phyloP scores from a whole-genome alignment of 345 rosid genomes.

The Populus tremula region DNA sequence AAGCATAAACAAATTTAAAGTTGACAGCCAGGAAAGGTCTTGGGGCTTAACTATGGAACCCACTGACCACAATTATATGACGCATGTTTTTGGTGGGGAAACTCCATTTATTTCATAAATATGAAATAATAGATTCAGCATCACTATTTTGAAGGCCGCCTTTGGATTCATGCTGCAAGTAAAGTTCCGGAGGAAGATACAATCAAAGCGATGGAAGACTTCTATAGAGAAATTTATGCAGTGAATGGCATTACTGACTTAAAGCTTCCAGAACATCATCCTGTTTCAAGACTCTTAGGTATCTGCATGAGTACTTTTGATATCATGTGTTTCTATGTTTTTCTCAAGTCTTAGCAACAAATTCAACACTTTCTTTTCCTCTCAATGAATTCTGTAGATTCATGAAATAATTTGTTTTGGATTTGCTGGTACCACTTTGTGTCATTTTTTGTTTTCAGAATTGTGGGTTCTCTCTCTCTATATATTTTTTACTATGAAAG shows the following conservation, averaged over 20 bases:
- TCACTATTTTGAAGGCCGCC: slow-evolving; percentile 56
- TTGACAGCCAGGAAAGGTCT: not conserved
- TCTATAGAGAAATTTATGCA: slow-evolving; percentile 74
- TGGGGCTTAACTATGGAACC: not conserved
- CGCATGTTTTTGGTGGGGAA: not conserved
- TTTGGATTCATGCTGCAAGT: slow-evolving; percentile 95
- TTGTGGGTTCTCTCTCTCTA: not conserved
- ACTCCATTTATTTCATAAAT: not conserved
- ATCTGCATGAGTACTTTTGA: slow-evolving; percentile 4
- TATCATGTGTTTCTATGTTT: not conserved
- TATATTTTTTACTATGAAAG: not conserved
- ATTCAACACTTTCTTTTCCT: not conserved
- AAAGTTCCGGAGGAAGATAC: slow-evolving; percentile 85
- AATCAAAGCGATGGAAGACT: slow-evolving; percentile 88
- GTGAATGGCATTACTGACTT: slow-evolving; percentile 60
- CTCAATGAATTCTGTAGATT: not conserved
- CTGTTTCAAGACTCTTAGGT: slow-evolving; percentile 87
- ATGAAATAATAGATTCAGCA: not conserved
- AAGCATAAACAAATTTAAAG: not conserved
- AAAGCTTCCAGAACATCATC: slow-evolving; percentile 66
- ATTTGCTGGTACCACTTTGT: not conserved
- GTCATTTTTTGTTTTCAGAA: not conserved
- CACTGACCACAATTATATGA: too few relatives aligned
- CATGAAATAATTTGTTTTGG: not conserved
- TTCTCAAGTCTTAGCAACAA: not conserved